A percentile compares a stretch with the other conserved stretches of the same genome.
These are phyloP conservation scores for Helichrysum umbraculigerum DNA, from an alignment of 129 eudicot species.

Conservation along the genomic window DNA sequence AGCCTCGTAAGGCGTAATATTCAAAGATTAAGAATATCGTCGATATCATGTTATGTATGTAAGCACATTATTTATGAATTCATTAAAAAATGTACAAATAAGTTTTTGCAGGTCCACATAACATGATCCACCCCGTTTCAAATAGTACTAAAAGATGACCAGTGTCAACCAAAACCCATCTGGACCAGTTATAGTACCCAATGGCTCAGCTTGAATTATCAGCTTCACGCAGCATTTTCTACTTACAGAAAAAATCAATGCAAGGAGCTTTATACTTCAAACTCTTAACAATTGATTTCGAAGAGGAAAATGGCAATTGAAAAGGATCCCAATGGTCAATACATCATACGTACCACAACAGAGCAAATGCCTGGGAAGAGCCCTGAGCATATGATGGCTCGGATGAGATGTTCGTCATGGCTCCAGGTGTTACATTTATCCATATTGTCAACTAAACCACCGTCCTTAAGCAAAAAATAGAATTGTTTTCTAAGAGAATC, in stretches of 20 bases:
- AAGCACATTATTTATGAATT: neutral
- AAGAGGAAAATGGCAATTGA: neutral
- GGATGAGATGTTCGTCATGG: conserved; percentile 75
- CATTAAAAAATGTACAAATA: neutral
- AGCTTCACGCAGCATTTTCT: neutral
- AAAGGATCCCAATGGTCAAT: conserved; percentile 7
- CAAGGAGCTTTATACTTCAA: neutral
- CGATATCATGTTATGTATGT: neutral
- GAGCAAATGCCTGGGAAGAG: conserved; percentile 92
- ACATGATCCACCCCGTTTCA: neutral
- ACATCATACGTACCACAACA: conserved; percentile 64
- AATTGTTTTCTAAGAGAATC: conserved; percentile 92
- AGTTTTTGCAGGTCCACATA: neutral
- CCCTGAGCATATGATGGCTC: conserved; percentile 88
- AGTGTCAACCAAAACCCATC: neutral
- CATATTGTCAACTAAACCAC: conserved; percentile 62
- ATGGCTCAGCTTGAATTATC: neutral
- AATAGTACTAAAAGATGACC: neutral
- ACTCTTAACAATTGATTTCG: neutral
- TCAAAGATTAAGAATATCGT: neutral
- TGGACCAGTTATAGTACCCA: neutral
- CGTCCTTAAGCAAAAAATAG: conserved; percentile 65
- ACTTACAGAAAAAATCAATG: neutral
- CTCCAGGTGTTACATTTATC: conserved; percentile 79
- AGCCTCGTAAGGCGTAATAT: neutral